Conservation (phyloP, 129 eudicot species). For the Lactuca sativa region DNA sequence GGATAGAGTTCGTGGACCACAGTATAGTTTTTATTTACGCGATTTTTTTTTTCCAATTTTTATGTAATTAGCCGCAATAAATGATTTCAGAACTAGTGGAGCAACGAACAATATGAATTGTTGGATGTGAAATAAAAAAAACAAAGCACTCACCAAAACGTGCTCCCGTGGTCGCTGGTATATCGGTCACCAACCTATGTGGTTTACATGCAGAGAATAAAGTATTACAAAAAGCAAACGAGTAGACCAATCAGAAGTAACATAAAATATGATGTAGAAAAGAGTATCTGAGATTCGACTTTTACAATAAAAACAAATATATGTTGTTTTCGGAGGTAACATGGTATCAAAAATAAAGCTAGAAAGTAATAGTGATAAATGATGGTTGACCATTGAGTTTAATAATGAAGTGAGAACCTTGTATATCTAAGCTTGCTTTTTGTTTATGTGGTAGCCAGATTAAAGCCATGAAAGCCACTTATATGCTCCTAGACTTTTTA, state of each 20-base stretch:
- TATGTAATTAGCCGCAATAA: background rate
- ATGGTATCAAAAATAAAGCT: conserved; percentile 3
- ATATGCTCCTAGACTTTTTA: conserved; percentile 4
- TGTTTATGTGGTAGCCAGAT: conserved; percentile 14
- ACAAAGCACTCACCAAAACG: conserved; percentile 57
- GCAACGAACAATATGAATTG: background rate
- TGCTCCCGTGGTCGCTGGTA: conserved; percentile 82
- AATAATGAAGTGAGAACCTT: conserved; percentile 20
- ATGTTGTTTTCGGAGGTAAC: background rate
- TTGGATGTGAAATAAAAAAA: background rate
- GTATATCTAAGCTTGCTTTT: conserved; percentile 13
- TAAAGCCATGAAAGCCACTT: background rate
- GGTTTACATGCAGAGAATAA: conserved; percentile 13
- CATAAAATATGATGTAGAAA: conserved; percentile 19
- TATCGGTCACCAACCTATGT: conserved; percentile 78
- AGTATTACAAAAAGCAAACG: conserved; percentile 23
- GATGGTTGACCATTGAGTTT: conserved; percentile 5
- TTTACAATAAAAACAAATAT: background rate
- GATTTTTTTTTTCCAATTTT: background rate
- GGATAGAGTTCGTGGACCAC: background rate
- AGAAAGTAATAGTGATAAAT: conserved; percentile 11
- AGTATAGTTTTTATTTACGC: background rate
- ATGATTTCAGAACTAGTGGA: background rate
- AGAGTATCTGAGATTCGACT: background rate
- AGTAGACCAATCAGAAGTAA: conserved; percentile 1